Evolutionary conservation across 2,329 filamentous ascomycete species (phyloP), one percentile per base, ranked within the genome.

Genomic region (Acrocalymma vagum): DNA sequence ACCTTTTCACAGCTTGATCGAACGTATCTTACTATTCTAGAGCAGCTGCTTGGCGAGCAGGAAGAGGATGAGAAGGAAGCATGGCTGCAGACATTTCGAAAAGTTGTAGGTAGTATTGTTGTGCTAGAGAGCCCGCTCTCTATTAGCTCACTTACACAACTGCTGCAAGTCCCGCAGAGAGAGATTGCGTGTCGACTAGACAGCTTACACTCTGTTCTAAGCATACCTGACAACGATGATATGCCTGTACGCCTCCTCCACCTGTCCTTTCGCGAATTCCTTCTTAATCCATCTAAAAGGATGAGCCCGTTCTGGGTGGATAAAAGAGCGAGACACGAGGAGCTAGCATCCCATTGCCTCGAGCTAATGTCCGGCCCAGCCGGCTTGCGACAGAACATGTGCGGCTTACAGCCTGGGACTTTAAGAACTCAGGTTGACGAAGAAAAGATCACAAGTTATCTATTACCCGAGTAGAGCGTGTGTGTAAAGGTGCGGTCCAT

Each of bases 311-410:
- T 48, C 65, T 65, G 63, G 54, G 74, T 26, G 53, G 37, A 76
- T 15, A 65, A 72, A 42, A 51, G 42, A 31, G 11, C 50, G n/a
- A 51, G 60, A 16, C 60, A 77, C 41, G 15, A 53, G 18, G 45
- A 36, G 3, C 40, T 75, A 1, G 65, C 68, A 0, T 38, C 24
- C 10, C 20, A 52, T 11, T 77, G 73, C 47, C 39, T 77, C 13
- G 25, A 64, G 24, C 44, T 74, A 1, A 62, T 75, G 56, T 66
- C 58, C 15, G 16, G 17, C 13, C 23, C 27, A 14, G 31, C 16
- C 6, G 46, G 38, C 23, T 54, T 77, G 1, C 67, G 56, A 21
- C 47, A 58, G 43, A 53, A 76, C 37, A 69, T 76, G 3, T 75
- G 69, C 44, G 45, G 38, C 3, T 34, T 72, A n/a, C n/a, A 23